Base-by-base conservation (phyloP, 805 yeast genomes). In the Candida dajiaensis region DNA sequence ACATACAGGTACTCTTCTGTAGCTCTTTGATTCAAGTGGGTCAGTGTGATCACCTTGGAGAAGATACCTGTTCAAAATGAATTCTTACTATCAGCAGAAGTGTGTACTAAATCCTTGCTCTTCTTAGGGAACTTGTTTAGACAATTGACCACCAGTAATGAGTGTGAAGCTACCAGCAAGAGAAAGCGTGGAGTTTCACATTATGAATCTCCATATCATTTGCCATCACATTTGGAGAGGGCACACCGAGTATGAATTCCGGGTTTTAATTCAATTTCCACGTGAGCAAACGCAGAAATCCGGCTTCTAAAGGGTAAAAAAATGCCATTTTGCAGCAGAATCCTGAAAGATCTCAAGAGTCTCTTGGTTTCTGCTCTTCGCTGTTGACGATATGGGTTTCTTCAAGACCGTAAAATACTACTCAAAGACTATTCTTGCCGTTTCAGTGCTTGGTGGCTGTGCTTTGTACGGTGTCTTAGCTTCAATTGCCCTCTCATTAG, bases 391-490 rank as follows among this genome's bases (percentile, higher is more conserved):
- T 33, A 50, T 47, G 55, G 41, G 42, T 3, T 22, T 46, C 39
- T 37, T 53, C 6, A 45, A 38, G 23, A 19, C 53, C 0, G 21
- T 74, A 41, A 76, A 78, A 56, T 85, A 79, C 61, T 77, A 75
- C 62, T 54, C 70, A 44, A 84, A 81, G 62, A 74, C 83, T 1
- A 56, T 74, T 1, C 62, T 80, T 7, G 85, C 83, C 22, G 72
- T 80, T 2, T 53, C 74, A 4, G 64, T 82, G 26, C 65, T 85
- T 38, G 61, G 78, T 15, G 66, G 80, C 0, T 77, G 87, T 62
- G 89, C 89, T 2, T 48, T 81, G 6, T 86, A 85, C 56, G 96
- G 96, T 48, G 86, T 86, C 2, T 43, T 85, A 10, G 86, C 89
- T 20, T 89, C 97, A 2, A 62, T 86, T 2, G 50, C 78, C 7